Base-by-base conservation (phyloP, 768 basidiomycete species). In the Dioszegia aurantiaca region DNA sequence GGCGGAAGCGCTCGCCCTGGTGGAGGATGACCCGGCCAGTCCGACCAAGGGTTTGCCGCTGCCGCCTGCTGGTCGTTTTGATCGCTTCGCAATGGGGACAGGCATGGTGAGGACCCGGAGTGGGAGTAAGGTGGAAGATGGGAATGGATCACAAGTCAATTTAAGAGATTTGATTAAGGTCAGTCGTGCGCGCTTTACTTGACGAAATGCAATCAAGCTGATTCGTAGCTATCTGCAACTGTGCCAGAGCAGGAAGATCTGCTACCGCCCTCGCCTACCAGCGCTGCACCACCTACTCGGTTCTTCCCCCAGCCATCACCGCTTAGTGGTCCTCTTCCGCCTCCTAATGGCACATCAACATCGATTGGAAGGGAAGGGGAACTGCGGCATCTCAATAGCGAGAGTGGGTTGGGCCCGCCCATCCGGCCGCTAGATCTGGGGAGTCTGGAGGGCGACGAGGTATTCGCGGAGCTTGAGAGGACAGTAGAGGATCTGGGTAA, bases 401-500 rank as follows among this genome's bases (percentile, higher is more conserved):
- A n/a, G 6, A 40, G n/a, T 17, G 14, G 39, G 2, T 24, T 53
- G 4, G 51, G 51, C 2, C 78, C 78, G 12, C 54, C 57, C 1
- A 73, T 89, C 6, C 81, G 78, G 36, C 85, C 87, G 1, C 79
- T 95, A n/a, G 85, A 93, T 71, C 87, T 90, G 60, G 76, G 76
- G 24, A 73, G 83, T 21, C 76, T 86, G 60, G 80, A 83, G 19
- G 81, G 81, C 26, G 85, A 84, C 10, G 81, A 80, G 31, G 84
- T 86, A 0, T 86, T 88, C 63, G 74, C 79, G 1, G 87, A 90
- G 70, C 81, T 97, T 46, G 85, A 84, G 42, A 77, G 80, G 42
- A 87, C 86, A 2, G 83, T 94, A 10, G 86, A 86, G 43, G 85
- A 87, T 68, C 82, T 97, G 33, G 81, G 82, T 2, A 80, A 82